These are phyloP conservation scores for Vaccinium corymbosum DNA, from an alignment of 148 eudicot species.

Conservation along the genomic window DNA sequence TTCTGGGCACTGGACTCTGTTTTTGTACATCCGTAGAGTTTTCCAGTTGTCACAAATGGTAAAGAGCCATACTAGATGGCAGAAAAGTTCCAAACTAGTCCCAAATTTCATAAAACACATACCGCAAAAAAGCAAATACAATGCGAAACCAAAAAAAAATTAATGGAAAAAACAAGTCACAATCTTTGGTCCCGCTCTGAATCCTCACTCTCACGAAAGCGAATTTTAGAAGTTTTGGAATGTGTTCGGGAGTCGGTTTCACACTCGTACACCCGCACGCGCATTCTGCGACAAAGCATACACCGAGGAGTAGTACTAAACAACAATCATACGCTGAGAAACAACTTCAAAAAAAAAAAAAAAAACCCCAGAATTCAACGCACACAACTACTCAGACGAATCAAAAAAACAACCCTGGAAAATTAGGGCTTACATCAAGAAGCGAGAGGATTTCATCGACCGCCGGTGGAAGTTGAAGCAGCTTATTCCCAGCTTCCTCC, in stretches of 20 bases:
- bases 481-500: conserved; percentile 47
- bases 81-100: background rate
- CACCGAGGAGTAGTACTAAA: background rate
- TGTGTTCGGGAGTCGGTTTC: no score
- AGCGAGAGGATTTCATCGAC: conserved; percentile 44
- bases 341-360: background rate
- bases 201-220: no score
- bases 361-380: background rate
- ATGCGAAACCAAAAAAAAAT: background rate
- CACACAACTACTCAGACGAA: background rate
- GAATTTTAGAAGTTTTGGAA: no score
- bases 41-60: background rate
- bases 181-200: no score
- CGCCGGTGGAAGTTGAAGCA: conserved; percentile 44
- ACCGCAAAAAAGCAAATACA: background rate
- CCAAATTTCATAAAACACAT: background rate
- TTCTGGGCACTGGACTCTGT: no score
- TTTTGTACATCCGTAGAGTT: no score
- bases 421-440: conserved; percentile 55
- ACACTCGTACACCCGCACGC: no score
- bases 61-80: background rate
- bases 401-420: background rate
- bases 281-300: no score
- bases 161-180: background rate
- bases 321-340: background rate